Base-by-base conservation (phyloP, 2,329 filamentous ascomycete species). In the Leptodontidium sp. region DNA sequence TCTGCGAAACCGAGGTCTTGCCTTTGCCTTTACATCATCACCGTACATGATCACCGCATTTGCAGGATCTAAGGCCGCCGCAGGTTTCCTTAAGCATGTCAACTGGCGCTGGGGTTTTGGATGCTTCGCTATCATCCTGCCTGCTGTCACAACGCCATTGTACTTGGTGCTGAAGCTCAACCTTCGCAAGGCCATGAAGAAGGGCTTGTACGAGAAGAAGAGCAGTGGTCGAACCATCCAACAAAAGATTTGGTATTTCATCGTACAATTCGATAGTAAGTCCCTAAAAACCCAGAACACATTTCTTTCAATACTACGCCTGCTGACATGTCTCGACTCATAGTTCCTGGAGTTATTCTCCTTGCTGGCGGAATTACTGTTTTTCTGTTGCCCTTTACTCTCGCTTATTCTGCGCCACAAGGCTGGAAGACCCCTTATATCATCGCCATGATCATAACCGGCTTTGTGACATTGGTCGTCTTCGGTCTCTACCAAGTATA, bases 21-120 rank as follows among this genome's bases (percentile, higher is more conserved):
- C 78, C 8, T 72, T 87, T 53, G 88, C 89, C 1, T 84, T 91
- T 67, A 86, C 87, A 24, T 84, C 84, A 64, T 87, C 90, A 0
- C 90, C 91, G 0, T 91, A 88, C 73, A 84, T 92, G 62, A 84
- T 89, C 72, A 91, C 89, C 4, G 86, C 88, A 3, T 92, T 87
- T 80, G 83, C 88, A 52, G 85, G 88, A 4, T 84, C 88, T 0
- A 85, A 83, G 29, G 84, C 90, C 68, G 85, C 86, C 0, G 81
- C 85, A 24, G 80, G 80, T 1, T 86, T 90, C 67, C 81, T 88
- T 61, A 74, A 81, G 0, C 79, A 85, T 4, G 80, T 84, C 4
- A 87, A 84, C 61, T 92, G 87, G 86, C 84, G 88, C 52, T 92
- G 90, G 90, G 89, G 84, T 0, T 91, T 90, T 74, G 90, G 88